Evolutionary conservation across 1,139 yeast species (phyloP).

Genomic region (Pichia sp.): DNA sequence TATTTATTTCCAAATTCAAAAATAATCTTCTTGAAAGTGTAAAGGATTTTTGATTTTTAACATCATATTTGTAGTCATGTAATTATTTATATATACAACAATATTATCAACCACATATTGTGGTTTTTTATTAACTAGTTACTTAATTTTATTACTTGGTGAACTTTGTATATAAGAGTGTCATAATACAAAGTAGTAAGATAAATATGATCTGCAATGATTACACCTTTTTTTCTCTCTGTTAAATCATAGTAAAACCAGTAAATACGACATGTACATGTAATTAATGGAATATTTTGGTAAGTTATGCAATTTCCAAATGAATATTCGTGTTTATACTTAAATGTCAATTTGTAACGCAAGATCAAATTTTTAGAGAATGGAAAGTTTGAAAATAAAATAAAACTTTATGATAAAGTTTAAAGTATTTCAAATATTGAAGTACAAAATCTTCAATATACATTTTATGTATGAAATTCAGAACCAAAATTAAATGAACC

Average conservation of each 20-base stretch:
- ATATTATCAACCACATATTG: background rate
- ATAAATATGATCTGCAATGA: background rate
- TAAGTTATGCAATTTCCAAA: background rate
- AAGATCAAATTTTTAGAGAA: background rate
- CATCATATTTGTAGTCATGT: background rate
- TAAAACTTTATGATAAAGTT: conserved; percentile 9
- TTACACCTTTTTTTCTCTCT: background rate
- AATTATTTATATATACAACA: background rate
- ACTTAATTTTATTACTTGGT: background rate
- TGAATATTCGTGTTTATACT: background rate
- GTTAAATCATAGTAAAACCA: background rate
- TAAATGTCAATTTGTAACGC: conserved; percentile 1
- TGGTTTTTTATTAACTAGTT: too few species aligned
- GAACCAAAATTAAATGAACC: background rate
- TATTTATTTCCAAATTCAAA: conserved; percentile 23
- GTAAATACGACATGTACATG: conserved; percentile 10
- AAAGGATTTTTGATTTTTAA: background rate
- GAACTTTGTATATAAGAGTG: too few species aligned
- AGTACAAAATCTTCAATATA: background rate
- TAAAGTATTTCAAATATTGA: background rate
- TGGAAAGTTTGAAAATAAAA: conserved; percentile 8
- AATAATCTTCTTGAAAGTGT: conserved; percentile 16
- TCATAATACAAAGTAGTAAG: background rate
- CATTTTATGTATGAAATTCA: conserved; percentile 1
- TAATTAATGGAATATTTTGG: conserved; percentile 1